Conservation (phyloP, 306 rosid genomes). For the Castanospermum australe region DNA sequence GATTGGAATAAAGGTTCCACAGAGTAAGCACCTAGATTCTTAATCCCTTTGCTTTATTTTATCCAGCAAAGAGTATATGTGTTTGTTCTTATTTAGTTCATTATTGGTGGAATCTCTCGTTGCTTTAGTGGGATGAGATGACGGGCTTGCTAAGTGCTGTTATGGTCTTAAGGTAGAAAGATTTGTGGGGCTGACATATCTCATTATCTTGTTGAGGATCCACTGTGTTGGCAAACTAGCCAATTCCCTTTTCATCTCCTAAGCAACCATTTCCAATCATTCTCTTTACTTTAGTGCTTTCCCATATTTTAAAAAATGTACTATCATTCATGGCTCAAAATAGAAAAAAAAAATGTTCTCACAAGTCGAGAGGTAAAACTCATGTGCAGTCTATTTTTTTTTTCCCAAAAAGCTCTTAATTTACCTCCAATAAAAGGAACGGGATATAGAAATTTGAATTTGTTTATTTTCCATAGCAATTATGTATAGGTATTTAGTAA, state of each 20-base stretch:
- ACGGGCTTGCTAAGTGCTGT: constrained; percentile 21
- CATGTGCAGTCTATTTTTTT: no score
- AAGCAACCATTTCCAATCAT: no score
- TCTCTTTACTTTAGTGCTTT: no score
- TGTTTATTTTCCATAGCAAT: no score
- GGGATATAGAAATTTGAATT: not conserved
- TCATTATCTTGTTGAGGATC: constrained; percentile 2
- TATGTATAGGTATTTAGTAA: no score
- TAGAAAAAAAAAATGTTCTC: not conserved
- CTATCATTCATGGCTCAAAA: not conserved
- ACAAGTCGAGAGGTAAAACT: not conserved
- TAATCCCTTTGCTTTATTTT: not conserved
- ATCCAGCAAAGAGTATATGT: not conserved
- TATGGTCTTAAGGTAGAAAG: constrained; percentile 29
- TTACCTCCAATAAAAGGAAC: no score
- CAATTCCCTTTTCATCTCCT: not conserved
- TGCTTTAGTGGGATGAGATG: constrained; percentile 9
- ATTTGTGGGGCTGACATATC: constrained; percentile 38
- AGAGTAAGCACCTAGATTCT: not conserved
- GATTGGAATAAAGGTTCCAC: not conserved
- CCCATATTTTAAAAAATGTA: not conserved
- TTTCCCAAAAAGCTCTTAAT: no score
- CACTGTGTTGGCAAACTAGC: not conserved
- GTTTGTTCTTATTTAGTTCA: not conserved
- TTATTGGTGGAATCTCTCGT: constrained; percentile 21